Base-by-base conservation (phyloP, 768 basidiomycete species). In the Trametes sanguinea region DNA sequence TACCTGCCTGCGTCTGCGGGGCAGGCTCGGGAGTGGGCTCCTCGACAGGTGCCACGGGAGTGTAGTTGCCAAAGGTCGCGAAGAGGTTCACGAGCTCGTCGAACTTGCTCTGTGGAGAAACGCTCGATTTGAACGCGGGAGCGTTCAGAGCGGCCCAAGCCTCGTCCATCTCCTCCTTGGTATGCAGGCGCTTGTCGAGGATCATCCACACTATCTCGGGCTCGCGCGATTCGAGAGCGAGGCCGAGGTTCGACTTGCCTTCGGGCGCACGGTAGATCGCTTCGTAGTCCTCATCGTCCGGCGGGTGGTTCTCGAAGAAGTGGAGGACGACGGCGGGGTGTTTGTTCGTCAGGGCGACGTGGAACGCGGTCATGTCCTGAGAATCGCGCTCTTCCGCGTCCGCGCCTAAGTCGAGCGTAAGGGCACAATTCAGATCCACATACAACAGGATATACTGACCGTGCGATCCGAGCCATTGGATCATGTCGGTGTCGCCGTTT, bases 401-500 rank as follows among this genome's bases (percentile, higher is more conserved):
- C 51, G 88, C 89, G 74, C 84, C 90, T 92, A 68, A 33, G 62
- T 51, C 47, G 66, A 47, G 11, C 10, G 60, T 62, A 42, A 62
- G 60, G 22, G 22, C 22, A 22, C 22, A 22, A 22, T 22, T 22
- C 22, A 22, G 22, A 22, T 22, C 22, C 46, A 63, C 67, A 55
- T 64, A 60, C 62, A 53, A 50, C 48, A 16, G 14, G 11, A 32
- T 8, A 2, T 54, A 65, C 50, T 43, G 57, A 53, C 90, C 84
- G 70, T 92, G 89, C 4, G 82, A 77, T 73, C 87, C 82, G 11
- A 92, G 81, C 89, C 89, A 92, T 66, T 82, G 72, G 7, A 88
- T 79, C 55, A 92, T 73, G 22, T 80, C 81, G 6, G 74, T 65
- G 73, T 91, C 81, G 9, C 85, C 86, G 57, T 78, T 76, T 57